Evolutionary conservation across 768 basidiomycete genomes (phyloP).

Genomic region (Neoboletus magnificus): DNA sequence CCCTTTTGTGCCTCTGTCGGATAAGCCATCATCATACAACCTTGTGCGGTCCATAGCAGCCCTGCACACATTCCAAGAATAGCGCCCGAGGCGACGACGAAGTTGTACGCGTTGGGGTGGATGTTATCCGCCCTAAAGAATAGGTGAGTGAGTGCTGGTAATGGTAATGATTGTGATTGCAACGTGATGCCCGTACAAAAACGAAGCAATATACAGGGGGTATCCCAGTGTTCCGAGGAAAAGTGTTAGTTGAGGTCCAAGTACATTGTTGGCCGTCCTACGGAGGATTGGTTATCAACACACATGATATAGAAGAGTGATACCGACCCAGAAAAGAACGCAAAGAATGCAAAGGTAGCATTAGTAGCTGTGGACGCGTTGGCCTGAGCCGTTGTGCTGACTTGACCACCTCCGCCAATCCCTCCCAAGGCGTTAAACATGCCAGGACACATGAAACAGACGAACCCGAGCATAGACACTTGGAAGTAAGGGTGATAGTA

Average conservation of each 20-base stretch:
- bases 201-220: slow-evolving; percentile 70
- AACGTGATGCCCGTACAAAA: slow-evolving; percentile 47
- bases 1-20: slow-evolving; percentile 80
- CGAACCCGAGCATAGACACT: slow-evolving; percentile 61
- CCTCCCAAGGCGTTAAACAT: slow-evolving; percentile 80
- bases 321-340: slow-evolving; percentile 70
- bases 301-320: background rate
- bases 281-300: background rate
- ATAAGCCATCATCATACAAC: slow-evolving; percentile 81
- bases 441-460: slow-evolving; percentile 59
- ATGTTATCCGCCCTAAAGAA: slow-evolving; percentile 63
- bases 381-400: slow-evolving; percentile 61
- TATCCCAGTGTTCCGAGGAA: slow-evolving; percentile 74
- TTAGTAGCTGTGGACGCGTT: slow-evolving; percentile 72
- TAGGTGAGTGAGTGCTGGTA: background rate
- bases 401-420: slow-evolving; percentile 74
- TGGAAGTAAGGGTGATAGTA: slow-evolving; percentile 51
- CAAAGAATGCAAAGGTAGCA: slow-evolving; percentile 55
- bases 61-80: slow-evolving; percentile 70
- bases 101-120: slow-evolving; percentile 54
- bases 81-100: slow-evolving; percentile 70
- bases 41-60: slow-evolving; percentile 81
- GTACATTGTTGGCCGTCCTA: slow-evolving; percentile 75
- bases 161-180: background rate
- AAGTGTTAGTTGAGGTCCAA: slow-evolving; percentile 75